Conservation (phyloP, 202 grass and related monocot genomes). For the Schoenoplectus triqueter region DNA sequence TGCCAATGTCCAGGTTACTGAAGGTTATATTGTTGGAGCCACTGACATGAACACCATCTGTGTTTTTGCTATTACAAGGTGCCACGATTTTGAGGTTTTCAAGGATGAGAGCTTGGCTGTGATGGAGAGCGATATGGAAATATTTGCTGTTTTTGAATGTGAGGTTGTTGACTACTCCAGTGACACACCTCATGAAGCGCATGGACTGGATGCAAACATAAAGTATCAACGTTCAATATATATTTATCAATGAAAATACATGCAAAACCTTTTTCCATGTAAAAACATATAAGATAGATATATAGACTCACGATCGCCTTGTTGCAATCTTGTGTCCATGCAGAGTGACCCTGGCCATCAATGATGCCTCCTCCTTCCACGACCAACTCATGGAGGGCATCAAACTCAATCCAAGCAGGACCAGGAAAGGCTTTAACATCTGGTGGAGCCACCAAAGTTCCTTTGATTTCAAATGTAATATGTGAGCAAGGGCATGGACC, state of each 20-base stretch:
- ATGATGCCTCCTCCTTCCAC: conserved; percentile 41
- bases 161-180: conserved; percentile 17
- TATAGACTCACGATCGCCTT: conserved; percentile 31
- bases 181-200: conserved; percentile 28
- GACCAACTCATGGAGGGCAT: conserved; percentile 35
- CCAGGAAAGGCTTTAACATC: not conserved
- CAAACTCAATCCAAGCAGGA: conserved; percentile 45
- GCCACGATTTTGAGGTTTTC: conserved; percentile 35
- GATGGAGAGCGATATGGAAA: conserved; percentile 43
- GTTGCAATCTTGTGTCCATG: conserved; percentile 27
- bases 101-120: conserved; percentile 6
- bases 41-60: conserved; percentile 45
- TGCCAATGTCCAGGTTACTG: conserved; percentile 27
- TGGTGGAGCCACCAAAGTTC: conserved; percentile 38
- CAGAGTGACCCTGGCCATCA: conserved; percentile 33
- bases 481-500: conserved; percentile 37
- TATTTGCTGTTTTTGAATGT: conserved; percentile 43
- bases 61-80: conserved; percentile 43
- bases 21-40: conserved; percentile 16
- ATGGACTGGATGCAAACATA: conserved; percentile 32
- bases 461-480: conserved; percentile 40
- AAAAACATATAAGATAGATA: not conserved
- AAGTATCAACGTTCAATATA: not conserved
- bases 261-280: not conserved
- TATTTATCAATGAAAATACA: not conserved